Evolutionary conservation across 2,329 filamentous ascomycete genomes (phyloP).

Genomic region (Trichoderma lentiforme): DNA sequence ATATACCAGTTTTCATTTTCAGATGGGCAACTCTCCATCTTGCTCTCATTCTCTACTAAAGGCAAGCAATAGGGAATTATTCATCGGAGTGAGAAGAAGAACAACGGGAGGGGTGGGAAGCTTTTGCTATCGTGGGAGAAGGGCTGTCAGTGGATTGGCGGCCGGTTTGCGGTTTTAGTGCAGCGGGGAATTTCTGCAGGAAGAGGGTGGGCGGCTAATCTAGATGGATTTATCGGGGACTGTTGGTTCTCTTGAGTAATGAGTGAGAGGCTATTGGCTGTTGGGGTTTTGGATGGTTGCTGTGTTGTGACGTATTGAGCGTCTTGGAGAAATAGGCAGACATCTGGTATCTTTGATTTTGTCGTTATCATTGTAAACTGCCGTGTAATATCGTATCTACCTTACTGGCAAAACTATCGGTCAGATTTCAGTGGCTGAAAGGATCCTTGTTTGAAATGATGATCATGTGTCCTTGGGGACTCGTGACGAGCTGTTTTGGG

Average conservation of each 20-base stretch:
- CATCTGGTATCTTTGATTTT: not conserved
- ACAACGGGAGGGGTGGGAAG: not conserved
- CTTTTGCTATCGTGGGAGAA: not conserved
- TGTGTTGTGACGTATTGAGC: not conserved
- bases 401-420: not conserved
- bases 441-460: not conserved
- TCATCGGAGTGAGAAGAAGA: not conserved
- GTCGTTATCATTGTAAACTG: not conserved
- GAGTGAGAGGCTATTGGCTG: not conserved
- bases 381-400: not conserved
- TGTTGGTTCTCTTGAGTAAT: not conserved
- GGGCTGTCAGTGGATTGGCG: not conserved
- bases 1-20: not conserved
- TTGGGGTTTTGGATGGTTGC: not conserved
- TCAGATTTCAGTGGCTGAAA: not conserved
- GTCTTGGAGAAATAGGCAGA: not conserved
- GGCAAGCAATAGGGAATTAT: accelerated
- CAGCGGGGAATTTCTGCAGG: not conserved
- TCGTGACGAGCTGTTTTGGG: slow-evolving; percentile 5
- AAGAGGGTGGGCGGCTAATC: not conserved
- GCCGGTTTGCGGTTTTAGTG: not conserved
- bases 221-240: not conserved
- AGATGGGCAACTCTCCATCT: not conserved
- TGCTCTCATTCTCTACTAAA: not conserved
- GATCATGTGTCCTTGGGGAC: slow-evolving; percentile 4